Conservation (phyloP, 345 rosid genomes). For the Viola odorata region DNA sequence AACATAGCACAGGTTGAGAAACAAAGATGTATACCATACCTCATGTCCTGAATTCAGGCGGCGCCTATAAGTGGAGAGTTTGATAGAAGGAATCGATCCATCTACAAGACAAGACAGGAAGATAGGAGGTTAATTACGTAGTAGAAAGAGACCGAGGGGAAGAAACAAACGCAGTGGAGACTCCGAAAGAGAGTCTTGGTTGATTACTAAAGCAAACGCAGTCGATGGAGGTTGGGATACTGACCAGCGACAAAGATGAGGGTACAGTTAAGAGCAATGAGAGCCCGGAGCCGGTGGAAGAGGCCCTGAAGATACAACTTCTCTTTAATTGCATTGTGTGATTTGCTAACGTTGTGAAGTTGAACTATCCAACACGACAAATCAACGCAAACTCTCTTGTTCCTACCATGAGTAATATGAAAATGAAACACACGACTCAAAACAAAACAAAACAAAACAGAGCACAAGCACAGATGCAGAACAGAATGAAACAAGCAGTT, state of each 20-base stretch:
- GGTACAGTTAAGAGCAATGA: conserved; percentile 79
- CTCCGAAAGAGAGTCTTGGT: no score
- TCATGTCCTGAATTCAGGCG: conserved; percentile 57
- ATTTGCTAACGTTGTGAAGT: conserved; percentile 58
- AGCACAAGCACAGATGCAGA: not conserved
- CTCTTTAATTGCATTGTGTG: conserved; percentile 45
- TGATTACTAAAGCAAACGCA: not conserved
- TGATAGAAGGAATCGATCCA: conserved; percentile 91
- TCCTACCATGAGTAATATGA: no score
- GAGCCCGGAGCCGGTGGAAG: conserved; percentile 88
- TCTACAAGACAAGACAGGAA: conserved; percentile 32
- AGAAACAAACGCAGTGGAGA: not conserved
- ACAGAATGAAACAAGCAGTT: not conserved
- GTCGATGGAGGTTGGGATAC: not conserved
- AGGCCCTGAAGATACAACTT: conserved; percentile 65
- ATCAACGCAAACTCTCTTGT: conserved; percentile 85
- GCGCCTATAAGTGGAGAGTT: conserved; percentile 66
- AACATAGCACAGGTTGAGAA: no score
- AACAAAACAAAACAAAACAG: not conserved
- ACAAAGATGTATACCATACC: conserved; percentile 30
- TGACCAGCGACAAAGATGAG: conserved; percentile 70
- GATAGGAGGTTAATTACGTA: not conserved
- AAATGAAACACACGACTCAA: no score
- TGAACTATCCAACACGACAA: conserved; percentile 97
- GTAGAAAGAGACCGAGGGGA: not conserved